Evolutionary conservation across 169 alveolate genomes (phyloP), one percentile per base, ranked within the genome.

Genomic region (Eimeria acervulina): DNA sequence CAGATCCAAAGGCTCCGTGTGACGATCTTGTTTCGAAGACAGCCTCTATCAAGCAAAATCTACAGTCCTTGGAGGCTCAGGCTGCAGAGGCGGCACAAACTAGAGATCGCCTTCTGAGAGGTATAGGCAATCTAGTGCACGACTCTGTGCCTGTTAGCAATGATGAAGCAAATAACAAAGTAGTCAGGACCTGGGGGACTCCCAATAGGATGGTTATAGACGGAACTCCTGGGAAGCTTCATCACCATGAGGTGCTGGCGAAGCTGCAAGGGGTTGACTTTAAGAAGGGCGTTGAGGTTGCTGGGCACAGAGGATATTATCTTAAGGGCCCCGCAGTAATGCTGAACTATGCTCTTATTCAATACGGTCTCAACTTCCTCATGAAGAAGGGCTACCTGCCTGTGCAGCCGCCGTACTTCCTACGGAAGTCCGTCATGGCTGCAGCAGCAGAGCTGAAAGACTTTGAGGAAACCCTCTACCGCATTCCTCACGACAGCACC

Each of bases 251-350:
- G 84, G 97, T 99, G 78, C 97, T 99, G 96, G 97, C 97, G 66
- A 98, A 97, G 95, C 96, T 99, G 17, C 99, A 99, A 63, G 99
- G 99, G 66, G 98, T 97, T 78, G 99, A 99, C 87, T 97, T 97
- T n/a, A 98, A 98, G 74, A 98, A 99, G 85, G 99, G 99, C 0
- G 97, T 98, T 61, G 99, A 99, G 96, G 98, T 99, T 28, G 99
- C 99, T 28, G 99, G 99, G 1, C 99, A 99, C 96, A 97, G 99
- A 55, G 99, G 99, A 31, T 99, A 99, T 97, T 99, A 98, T 97
- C 97, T 99, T 44, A 99, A 98, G 96, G 99, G 99, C 47, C 97
- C 97, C 70, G 99, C 99, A n/a, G 99, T 99, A 33, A 59, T 99
- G 61, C 97, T 99, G 70, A 99, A 99, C 97, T 97, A 98, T 98